Evolutionary conservation across 2,329 filamentous ascomycete genomes (phyloP).

Genomic region (Aspergillus japonicus): DNA sequence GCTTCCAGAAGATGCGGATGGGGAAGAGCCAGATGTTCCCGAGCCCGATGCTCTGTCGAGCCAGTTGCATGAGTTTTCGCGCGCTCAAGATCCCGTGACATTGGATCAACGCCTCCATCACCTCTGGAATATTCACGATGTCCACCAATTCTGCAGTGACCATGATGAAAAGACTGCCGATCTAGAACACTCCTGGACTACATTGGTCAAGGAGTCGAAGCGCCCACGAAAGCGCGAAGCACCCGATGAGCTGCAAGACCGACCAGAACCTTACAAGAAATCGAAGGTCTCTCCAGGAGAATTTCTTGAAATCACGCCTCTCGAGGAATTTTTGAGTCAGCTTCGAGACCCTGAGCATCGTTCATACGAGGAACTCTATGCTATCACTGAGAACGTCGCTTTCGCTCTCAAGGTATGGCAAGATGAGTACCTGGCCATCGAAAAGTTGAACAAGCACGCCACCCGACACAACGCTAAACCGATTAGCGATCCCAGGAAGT

Average conservation of each 20-base stretch:
- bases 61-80: conserved; percentile 24
- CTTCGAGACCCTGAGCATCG: conserved; percentile 41
- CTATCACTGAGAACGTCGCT: conserved; percentile 55
- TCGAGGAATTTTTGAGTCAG: conserved; percentile 38
- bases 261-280: conserved; percentile 37
- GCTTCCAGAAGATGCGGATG: conserved; percentile 18
- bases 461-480: conserved; percentile 52
- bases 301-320: conserved; percentile 38
- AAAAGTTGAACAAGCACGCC: conserved; percentile 49
- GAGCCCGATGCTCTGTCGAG: conserved; percentile 25
- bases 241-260: conserved; percentile 19
- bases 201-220: conserved; percentile 33
- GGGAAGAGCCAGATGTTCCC: conserved; percentile 16
- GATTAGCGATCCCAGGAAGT: conserved; percentile 51
- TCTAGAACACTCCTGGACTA: conserved; percentile 34
- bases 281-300: conserved; percentile 30
- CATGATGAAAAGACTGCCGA: conserved; percentile 34
- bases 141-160: conserved; percentile 32
- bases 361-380: conserved; percentile 54
- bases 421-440: conserved; percentile 56
- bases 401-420: conserved; percentile 56
- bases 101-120: conserved; percentile 34
- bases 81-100: conserved; percentile 22
- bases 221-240: conserved; percentile 30
- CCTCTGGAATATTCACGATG: conserved; percentile 41